Evolutionary conservation across 768 basidiomycete species (phyloP).

Genomic region (Phylloporus arenicola): DNA sequence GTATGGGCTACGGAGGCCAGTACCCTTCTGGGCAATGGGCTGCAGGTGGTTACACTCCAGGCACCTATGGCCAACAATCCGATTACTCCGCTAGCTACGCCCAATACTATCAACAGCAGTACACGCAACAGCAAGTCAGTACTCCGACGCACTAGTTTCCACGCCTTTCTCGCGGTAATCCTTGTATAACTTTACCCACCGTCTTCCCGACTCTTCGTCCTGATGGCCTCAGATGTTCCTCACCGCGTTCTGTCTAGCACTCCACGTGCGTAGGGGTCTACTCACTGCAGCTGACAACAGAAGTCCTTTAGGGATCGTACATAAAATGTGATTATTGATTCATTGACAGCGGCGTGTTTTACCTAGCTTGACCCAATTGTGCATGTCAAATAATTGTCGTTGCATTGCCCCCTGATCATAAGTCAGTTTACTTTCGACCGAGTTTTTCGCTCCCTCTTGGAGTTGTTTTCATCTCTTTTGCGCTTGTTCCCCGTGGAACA

Average conservation of each 20-base stretch:
- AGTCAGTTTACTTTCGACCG: constrained; percentile 10
- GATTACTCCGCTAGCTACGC: constrained; percentile 78
- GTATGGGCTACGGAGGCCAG: constrained; percentile 40
- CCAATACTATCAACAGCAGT: constrained; percentile 85
- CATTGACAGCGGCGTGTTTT: constrained; percentile 25
- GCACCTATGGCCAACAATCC: constrained; percentile 40
- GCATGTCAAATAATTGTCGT: constrained; percentile 2
- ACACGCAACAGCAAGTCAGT: constrained; percentile 66
- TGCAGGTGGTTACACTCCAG: constrained; percentile 29
- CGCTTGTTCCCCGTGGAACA: constrained; percentile 21
- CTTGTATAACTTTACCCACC: constrained; percentile 15
- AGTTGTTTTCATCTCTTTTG: constrained; percentile 15
- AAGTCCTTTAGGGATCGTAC: constrained; percentile 29
- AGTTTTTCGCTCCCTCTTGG: constrained; percentile 17
- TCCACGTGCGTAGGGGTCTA: constrained; percentile 25
- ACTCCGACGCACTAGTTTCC: constrained; percentile 33
- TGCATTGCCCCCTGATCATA: not conserved
- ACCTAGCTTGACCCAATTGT: constrained; percentile 15
- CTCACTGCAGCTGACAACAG: constrained; percentile 32
- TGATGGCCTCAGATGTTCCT: constrained; percentile 13
- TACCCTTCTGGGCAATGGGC: constrained; percentile 40
- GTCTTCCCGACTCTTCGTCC: constrained; percentile 14
- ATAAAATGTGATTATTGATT: constrained; percentile 26
- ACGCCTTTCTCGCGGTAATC: constrained; percentile 22
- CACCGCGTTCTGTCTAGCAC: constrained; percentile 18